Evolutionary conservation across 208 protist species (phyloP).

Genomic region (Novymonas esmeraldas): DNA sequence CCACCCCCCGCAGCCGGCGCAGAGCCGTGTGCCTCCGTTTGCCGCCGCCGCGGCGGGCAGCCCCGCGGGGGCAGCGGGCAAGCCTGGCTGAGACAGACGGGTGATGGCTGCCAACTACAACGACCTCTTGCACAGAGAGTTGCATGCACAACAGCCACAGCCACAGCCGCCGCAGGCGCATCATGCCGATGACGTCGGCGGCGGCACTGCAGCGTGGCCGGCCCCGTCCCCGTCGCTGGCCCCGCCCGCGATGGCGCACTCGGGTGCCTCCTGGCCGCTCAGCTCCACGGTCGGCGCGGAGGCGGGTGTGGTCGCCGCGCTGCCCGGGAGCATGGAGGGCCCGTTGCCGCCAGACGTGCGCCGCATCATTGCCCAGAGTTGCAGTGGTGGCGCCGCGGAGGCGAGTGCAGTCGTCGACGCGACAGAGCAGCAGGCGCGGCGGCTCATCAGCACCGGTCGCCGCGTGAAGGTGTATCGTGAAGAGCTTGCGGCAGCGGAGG

Average conservation of each 20-base stretch:
- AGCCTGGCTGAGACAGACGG: constrained; percentile 2
- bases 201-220: background rate
- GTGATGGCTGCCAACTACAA: constrained; percentile 49
- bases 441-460: constrained; percentile 77
- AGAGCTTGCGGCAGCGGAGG: constrained; percentile 71
- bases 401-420: constrained; percentile 30
- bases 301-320: background rate
- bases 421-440: constrained; percentile 75
- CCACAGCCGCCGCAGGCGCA: background rate
- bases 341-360: constrained; percentile 79
- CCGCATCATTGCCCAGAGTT: constrained; percentile 58
- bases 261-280: background rate
- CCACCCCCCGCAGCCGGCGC: constrained; percentile 1
- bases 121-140: constrained; percentile 31
- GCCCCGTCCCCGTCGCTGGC: background rate
- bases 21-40: constrained; percentile 1
- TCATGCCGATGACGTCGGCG: background rate
- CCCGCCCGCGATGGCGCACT: background rate
- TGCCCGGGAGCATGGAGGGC: constrained; percentile 45
- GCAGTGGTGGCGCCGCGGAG: constrained; percentile 9
- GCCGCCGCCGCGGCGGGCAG: background rate
- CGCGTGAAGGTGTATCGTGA: constrained; percentile 81
- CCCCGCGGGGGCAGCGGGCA: background rate
- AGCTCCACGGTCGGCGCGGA: constrained; percentile 1
- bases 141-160: constrained; percentile 4